Conservation (phyloP, 140 eudicot genomes). For the Cichorium intybus region DNA sequence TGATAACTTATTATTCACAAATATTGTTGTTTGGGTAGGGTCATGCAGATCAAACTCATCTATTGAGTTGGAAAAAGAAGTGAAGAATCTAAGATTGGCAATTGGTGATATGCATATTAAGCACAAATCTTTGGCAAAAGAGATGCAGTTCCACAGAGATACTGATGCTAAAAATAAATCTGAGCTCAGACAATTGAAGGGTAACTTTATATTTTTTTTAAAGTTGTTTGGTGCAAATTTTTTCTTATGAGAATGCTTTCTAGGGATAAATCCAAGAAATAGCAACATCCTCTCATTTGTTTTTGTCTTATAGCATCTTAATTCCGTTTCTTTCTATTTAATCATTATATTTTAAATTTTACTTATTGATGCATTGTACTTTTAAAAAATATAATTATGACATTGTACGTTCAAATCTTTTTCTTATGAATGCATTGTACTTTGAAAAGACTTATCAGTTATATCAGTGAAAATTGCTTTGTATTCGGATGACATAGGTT, state of each 20-base stretch:
- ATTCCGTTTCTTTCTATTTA: too few species aligned
- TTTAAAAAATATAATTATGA: too few species aligned
- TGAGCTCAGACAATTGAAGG: constrained; percentile 60
- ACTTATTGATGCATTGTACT: background rate
- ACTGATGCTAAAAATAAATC: constrained; percentile 74
- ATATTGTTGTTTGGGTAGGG: constrained; percentile 40
- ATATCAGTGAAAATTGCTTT: background rate
- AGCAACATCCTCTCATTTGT: background rate
- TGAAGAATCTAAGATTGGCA: constrained; percentile 50
- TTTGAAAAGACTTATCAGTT: background rate
- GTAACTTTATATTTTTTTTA: constrained; percentile 35
- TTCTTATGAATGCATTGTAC: background rate
- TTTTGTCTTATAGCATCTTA: background rate
- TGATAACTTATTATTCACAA: constrained; percentile 5
- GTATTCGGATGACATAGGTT: background rate
- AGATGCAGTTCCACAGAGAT: constrained; percentile 67
- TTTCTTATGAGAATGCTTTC: constrained; percentile 7
- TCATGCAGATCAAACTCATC: constrained; percentile 41
- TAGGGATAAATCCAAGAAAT: too few species aligned
- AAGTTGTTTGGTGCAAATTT: background rate
- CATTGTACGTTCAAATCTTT: background rate
- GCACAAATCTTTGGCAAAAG: constrained; percentile 65
- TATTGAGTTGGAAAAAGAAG: constrained; percentile 51
- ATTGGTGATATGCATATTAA: constrained; percentile 67
- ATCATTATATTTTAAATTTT: too few species aligned